Evolutionary conservation across 495 filamentous ascomycete species (phyloP).

Genomic region (Daldinia loculata): DNA sequence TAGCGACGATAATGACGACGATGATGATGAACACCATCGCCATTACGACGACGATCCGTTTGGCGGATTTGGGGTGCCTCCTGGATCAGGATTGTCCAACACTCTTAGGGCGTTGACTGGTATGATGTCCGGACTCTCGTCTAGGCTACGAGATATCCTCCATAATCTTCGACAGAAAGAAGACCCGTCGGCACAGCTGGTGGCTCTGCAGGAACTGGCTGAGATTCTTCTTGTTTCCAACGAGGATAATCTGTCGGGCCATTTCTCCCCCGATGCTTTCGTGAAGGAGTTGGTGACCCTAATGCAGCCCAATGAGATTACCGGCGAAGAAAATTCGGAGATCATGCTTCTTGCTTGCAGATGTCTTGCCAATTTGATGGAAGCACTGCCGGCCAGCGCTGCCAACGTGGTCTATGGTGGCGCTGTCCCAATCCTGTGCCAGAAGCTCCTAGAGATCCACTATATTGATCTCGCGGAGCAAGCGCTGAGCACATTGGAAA

Average conservation of each 20-base stretch:
- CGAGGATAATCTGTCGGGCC: slow-evolving; percentile 94
- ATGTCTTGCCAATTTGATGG: slow-evolving; percentile 97
- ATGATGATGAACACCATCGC: slow-evolving; percentile 55
- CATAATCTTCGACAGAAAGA: slow-evolving; percentile 85
- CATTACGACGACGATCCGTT: slow-evolving; percentile 80
- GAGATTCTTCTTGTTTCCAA: slow-evolving; percentile 93
- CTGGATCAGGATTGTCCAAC: slow-evolving; percentile 72
- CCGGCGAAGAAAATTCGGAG: slow-evolving; percentile 91
- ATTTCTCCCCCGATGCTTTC: slow-evolving; percentile 93
- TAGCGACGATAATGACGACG: slow-evolving; percentile 59
- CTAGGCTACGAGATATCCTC: slow-evolving; percentile 83
- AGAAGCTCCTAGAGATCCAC: slow-evolving; percentile 91
- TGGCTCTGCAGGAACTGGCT: slow-evolving; percentile 92
- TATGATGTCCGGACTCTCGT: slow-evolving; percentile 85
- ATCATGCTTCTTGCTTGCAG: slow-evolving; percentile 98
- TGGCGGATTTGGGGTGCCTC: slow-evolving; percentile 71
- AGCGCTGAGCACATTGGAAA: slow-evolving; percentile 93
- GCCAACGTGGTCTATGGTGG: slow-evolving; percentile 96
- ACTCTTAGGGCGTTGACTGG: slow-evolving; percentile 87
- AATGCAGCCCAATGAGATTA: slow-evolving; percentile 88
- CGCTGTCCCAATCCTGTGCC: slow-evolving; percentile 91
- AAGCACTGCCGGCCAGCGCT: slow-evolving; percentile 89
- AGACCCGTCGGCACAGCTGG: slow-evolving; percentile 86
- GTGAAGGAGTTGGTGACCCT: slow-evolving; percentile 92
- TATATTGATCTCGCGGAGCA: slow-evolving; percentile 99